Evolutionary conservation across 1,139 yeast species (phyloP).

Genomic region (Blastobotrys indianensis): DNA sequence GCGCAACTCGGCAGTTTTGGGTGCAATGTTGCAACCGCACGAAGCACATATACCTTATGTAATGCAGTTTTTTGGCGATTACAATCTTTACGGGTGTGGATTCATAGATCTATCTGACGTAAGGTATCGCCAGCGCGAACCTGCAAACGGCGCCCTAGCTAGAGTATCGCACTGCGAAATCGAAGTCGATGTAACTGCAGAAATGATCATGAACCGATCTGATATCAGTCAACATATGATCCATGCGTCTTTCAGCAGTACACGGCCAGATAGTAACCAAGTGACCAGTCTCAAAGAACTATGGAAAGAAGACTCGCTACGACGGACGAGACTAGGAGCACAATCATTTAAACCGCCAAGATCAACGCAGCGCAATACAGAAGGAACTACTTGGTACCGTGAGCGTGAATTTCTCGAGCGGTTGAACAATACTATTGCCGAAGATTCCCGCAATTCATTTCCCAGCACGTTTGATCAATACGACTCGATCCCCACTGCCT

Average conservation of each 20-base stretch:
- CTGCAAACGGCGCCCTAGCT: constrained; percentile 27
- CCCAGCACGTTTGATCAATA: neutral
- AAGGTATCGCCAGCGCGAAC: constrained; percentile 13
- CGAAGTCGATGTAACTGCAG: constrained; percentile 64
- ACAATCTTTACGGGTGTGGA: constrained; percentile 77
- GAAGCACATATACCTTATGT: constrained; percentile 79
- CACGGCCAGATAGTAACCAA: constrained; percentile 31
- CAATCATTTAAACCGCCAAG: constrained; percentile 4
- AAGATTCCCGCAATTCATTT: neutral
- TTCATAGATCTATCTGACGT: constrained; percentile 47
- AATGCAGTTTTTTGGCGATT: constrained; percentile 77
- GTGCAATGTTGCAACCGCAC: constrained; percentile 42
- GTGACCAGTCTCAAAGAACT: constrained; percentile 56
- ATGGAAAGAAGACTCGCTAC: constrained; percentile 54
- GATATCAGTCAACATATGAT: constrained; percentile 2
- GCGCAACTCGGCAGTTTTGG: constrained; percentile 44
- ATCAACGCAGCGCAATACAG: neutral
- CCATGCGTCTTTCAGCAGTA: neutral
- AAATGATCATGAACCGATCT: constrained; percentile 50
- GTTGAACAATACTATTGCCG: neutral
- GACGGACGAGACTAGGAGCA: constrained; percentile 36
- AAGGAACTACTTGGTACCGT: constrained; percentile 3
- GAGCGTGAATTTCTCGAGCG: constrained; percentile 1
- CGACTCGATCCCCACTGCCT: constrained; percentile 22
- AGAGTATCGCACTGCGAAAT: constrained; percentile 57